Base-by-base conservation (phyloP, 1,284 basidiomycete genomes). In the Cutaneotrichosporon dermatis region DNA sequence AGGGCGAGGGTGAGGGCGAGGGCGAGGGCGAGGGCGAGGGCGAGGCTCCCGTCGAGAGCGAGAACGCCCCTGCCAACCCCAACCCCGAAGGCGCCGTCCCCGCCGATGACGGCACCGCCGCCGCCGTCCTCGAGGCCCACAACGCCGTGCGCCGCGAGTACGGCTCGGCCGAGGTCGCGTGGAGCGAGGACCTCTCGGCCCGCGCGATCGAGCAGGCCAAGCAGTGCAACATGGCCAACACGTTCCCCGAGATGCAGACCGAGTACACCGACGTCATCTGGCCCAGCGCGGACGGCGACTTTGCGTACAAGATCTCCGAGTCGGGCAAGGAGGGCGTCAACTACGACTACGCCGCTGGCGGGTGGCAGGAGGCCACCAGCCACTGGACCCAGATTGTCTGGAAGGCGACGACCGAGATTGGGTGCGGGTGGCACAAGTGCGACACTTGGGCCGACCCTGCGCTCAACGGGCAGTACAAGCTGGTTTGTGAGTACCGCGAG, bases 341-440 rank as follows among this genome's bases (percentile, higher is more conserved):
- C 15, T 51, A 51, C 50, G 10, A 33, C 16, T 51, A 40, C 39
- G 7, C 37, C 10, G 16, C 37, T 10, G 15, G 13, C 2, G 50
- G 50, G 9, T 51, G 25, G 16, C 37, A 51, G 37, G 37, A 51
- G 3, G 16, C 15, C 5, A 9, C 49, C 4, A 8, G 7, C 15
- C 56, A 37, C 15, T 58, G 42, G 35, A 58, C 33, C 40, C 51
- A 68, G 59, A 67, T 76, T 45, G 72, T 75, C 35, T 76, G 75
- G 75, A 72, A 74, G 59, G 64, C 41, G 8, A 73, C 73, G 5
- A 69, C 66, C 41, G 36, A 70, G 45, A 54, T 76, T 41, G 75
- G 75, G 8, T 76, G 74, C 55, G 73, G 39, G 37, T 62, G 57
- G 57, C 52, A 54, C 42, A 54, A 44, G 52, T 54, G 52, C 42